These are phyloP conservation scores for Arxiozyma slooffiae DNA, from an alignment of 1,139 yeast species.

Conservation along the genomic window DNA sequence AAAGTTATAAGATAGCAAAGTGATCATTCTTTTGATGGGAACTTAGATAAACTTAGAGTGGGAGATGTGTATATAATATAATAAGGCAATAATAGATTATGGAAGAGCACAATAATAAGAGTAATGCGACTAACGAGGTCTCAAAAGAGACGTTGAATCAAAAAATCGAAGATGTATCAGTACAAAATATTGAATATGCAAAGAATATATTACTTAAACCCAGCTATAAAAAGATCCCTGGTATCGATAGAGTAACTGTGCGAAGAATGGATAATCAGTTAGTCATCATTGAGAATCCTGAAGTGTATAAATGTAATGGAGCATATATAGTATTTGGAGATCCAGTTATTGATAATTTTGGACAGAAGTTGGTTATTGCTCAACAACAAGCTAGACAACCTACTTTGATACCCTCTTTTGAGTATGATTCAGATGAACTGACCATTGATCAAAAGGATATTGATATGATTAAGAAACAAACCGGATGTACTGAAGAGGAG, in stretches of 20 bases:
- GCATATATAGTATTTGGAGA: conserved; percentile 94
- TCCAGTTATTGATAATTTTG: conserved; percentile 85
- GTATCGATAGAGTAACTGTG: conserved; percentile 89
- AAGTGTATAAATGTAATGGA: conserved; percentile 86
- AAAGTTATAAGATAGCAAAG: too few relatives aligned
- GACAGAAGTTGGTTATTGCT: conserved; percentile 69
- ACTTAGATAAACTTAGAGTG: too few relatives aligned
- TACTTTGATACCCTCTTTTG: conserved; percentile 18
- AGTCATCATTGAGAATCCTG: conserved; percentile 86
- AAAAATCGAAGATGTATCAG: not conserved
- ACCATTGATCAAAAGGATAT: conserved; percentile 39
- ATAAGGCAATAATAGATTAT: not conserved
- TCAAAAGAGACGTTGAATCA: not conserved
- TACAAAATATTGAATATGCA: conserved; percentile 87
- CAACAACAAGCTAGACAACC: conserved; percentile 46
- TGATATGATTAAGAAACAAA: conserved; percentile 74
- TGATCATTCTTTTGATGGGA: too few relatives aligned
- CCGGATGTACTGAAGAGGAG: conserved; percentile 74
- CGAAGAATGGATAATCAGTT: conserved; percentile 86
- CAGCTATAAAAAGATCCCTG: conserved; percentile 80
- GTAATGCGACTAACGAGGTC: not conserved
- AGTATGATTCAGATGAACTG: not conserved
- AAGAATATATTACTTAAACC: conserved; percentile 81
- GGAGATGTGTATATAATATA: too few relatives aligned
- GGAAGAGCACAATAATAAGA: not conserved